Conservation (phyloP, 2,329 filamentous ascomycete species). For the Talaromyces amestolkiae region DNA sequence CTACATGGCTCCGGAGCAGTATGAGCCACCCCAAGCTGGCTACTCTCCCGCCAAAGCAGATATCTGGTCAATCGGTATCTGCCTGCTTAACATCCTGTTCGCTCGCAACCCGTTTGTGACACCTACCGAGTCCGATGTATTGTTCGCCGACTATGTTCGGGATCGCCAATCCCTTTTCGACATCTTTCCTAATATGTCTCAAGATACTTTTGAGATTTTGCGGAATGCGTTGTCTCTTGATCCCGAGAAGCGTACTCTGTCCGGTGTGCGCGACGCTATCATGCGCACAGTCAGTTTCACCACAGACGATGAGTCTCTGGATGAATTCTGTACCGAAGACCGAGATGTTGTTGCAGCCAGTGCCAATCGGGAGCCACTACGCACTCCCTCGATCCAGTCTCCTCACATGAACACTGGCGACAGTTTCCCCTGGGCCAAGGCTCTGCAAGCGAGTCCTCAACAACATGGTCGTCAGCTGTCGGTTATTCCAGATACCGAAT, state of each 20-base stretch:
- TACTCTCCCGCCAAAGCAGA: constrained; percentile 94
- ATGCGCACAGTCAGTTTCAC: constrained; percentile 84
- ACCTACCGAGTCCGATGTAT: constrained; percentile 82
- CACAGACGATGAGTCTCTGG: constrained; percentile 82
- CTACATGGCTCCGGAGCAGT: constrained; percentile 99
- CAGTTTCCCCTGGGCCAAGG: constrained; percentile 93
- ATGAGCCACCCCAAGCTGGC: constrained; percentile 79
- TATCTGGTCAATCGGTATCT: constrained; percentile 96
- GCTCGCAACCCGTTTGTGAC: constrained; percentile 93
- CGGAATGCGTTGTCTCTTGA: constrained; percentile 87
- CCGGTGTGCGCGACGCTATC: constrained; percentile 73
- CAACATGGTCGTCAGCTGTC: constrained; percentile 78
- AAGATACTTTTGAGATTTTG: constrained; percentile 94
- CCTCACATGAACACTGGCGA: constrained; percentile 72
- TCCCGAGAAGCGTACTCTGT: constrained; percentile 80
- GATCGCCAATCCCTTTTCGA: constrained; percentile 97
- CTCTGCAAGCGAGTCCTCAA: constrained; percentile 71
- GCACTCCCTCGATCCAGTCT: constrained; percentile 90
- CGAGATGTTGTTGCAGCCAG: constrained; percentile 71
- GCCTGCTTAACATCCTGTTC: constrained; percentile 93
- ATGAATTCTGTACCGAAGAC: constrained; percentile 88
- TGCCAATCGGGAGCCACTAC: constrained; percentile 89
- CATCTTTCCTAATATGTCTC: constrained; percentile 97
- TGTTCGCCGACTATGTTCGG: constrained; percentile 88
- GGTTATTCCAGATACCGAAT: constrained; percentile 74